These are phyloP conservation scores for Ogataea parapolymorpha DNA, from an alignment of 805 yeast genomes.

Conservation along the genomic window DNA sequence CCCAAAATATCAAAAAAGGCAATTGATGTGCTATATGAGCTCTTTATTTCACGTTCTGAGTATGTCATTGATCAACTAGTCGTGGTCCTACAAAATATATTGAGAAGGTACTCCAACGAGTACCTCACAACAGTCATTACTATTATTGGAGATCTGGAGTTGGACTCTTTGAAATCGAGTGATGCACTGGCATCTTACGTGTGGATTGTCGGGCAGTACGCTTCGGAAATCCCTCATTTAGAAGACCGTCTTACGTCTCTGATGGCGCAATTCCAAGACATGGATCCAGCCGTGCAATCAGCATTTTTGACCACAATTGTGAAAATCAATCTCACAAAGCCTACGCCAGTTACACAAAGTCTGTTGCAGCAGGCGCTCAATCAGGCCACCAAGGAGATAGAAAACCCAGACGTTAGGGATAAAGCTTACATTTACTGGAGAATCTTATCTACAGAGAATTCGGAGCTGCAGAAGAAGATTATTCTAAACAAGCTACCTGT, in stretches of 20 bases:
- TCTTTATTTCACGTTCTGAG: conserved; percentile 62
- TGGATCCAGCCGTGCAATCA: conserved; percentile 59
- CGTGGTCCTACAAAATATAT: conserved; percentile 57
- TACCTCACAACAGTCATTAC: conserved; percentile 52
- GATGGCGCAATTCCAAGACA: conserved; percentile 52
- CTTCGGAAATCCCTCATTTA: conserved; percentile 54
- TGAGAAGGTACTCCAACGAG: conserved; percentile 62
- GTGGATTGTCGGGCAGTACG: conserved; percentile 73
- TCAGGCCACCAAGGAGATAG: conserved; percentile 59
- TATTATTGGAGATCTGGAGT: conserved; percentile 44
- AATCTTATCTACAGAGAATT: conserved; percentile 49
- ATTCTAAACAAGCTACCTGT: conserved; percentile 65
- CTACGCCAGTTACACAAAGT: conserved; percentile 34
- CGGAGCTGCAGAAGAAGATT: conserved; percentile 46
- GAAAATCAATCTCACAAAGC: conserved; percentile 42
- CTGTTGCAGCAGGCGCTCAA: conserved; percentile 58
- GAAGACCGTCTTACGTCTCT: conserved; percentile 43
- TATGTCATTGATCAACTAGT: conserved; percentile 59
- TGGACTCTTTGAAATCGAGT: conserved; percentile 43
- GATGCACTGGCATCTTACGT: conserved; percentile 59
- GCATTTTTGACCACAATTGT: conserved; percentile 60
- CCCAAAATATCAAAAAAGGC: conserved; percentile 52
- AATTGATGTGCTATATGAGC: conserved; percentile 55
- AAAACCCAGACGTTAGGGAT: conserved; percentile 76
- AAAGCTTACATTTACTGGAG: conserved; percentile 81